Percentiles rank a stretch among this genome's conserved stretches.
These are phyloP conservation scores for Sherardia arvensis DNA, from an alignment of 257 asterid genomes.

Conservation along the genomic window DNA sequence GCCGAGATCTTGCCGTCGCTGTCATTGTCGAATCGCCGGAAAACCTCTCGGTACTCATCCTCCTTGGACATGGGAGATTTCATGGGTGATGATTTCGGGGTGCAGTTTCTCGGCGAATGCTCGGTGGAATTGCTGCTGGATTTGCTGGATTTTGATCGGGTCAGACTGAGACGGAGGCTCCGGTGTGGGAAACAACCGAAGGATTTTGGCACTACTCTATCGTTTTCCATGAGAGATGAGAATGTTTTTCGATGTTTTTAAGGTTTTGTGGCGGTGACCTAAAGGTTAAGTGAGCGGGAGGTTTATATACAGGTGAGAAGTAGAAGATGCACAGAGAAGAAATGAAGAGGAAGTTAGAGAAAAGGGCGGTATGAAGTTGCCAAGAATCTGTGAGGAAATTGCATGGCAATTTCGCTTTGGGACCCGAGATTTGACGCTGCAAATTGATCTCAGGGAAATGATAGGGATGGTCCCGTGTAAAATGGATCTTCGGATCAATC, in stretches of 20 bases:
- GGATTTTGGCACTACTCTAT: constrained; percentile 17
- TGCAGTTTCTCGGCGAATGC: constrained; percentile 10
- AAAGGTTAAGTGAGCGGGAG: neutral
- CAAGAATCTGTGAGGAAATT: constrained; percentile 24
- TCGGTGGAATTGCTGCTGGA: constrained; percentile 15
- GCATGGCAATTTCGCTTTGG: constrained; percentile 27
- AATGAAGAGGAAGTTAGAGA: neutral
- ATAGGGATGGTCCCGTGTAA: no score
- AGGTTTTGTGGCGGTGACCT: neutral
- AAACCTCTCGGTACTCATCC: constrained; percentile 41
- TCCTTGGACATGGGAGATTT: constrained; percentile 26
- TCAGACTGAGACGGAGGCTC: constrained; percentile 16
- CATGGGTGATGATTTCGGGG: no score
- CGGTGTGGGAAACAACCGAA: constrained; percentile 24
- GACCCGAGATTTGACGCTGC: constrained; percentile 10
- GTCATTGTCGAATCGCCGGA: constrained; percentile 47
- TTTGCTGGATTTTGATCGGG: constrained; percentile 13
- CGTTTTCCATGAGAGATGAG: constrained; percentile 19
- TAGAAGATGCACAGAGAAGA: neutral
- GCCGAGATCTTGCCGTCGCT: constrained; percentile 49
- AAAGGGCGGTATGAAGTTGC: constrained; percentile 14
- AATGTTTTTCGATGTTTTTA: no score
- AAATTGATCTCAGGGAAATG: neutral
- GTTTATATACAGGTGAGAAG: constrained; percentile 7
- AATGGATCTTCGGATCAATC: neutral